Percentiles rank a stretch among this genome's conserved stretches.
These are phyloP conservation scores for Sphaerulina vaccinii DNA, from an alignment of 2,329 filamentous ascomycete species.

Conservation along the genomic window DNA sequence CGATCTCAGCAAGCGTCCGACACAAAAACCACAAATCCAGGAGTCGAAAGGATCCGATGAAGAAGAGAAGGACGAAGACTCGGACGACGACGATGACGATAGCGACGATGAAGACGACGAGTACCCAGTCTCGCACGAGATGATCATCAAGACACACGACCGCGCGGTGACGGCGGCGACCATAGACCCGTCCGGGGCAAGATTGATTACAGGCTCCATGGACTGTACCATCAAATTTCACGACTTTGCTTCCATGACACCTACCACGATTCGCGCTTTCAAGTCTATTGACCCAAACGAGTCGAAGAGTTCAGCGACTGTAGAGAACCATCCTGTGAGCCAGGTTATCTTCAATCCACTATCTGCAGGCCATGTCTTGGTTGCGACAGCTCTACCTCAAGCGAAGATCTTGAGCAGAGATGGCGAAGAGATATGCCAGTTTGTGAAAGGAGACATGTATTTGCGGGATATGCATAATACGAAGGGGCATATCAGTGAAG, in stretches of 20 bases:
- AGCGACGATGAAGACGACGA: conserved; percentile 76
- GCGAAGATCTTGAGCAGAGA: conserved; percentile 87
- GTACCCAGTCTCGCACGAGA: conserved; percentile 88
- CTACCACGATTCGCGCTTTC: conserved; percentile 90
- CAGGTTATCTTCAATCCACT: conserved; percentile 82
- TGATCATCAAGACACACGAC: conserved; percentile 89
- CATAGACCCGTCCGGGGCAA: conserved; percentile 78
- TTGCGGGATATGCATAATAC: conserved; percentile 96
- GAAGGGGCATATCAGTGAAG: conserved; percentile 91
- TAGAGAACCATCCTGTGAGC: conserved; percentile 86
- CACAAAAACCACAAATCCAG: conserved; percentile 2
- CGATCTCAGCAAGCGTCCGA: conserved; percentile 66
- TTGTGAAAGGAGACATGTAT: conserved; percentile 98
- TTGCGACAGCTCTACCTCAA: conserved; percentile 84
- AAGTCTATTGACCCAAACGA: conserved; percentile 84
- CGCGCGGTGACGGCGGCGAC: conserved; percentile 80
- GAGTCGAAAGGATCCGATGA: conserved; percentile 6
- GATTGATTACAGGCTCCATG: conserved; percentile 84
- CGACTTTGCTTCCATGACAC: conserved; percentile 94
- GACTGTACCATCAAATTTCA: conserved; percentile 91
- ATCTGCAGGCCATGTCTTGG: conserved; percentile 76
- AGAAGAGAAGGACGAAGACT: conserved; percentile 48
- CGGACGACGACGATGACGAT: conserved; percentile 59
- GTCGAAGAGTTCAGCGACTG: conserved; percentile 67
- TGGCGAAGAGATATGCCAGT: conserved; percentile 80